Evolutionary conservation across 768 basidiomycete species (phyloP).

Genomic region (Astraeus odoratus): DNA sequence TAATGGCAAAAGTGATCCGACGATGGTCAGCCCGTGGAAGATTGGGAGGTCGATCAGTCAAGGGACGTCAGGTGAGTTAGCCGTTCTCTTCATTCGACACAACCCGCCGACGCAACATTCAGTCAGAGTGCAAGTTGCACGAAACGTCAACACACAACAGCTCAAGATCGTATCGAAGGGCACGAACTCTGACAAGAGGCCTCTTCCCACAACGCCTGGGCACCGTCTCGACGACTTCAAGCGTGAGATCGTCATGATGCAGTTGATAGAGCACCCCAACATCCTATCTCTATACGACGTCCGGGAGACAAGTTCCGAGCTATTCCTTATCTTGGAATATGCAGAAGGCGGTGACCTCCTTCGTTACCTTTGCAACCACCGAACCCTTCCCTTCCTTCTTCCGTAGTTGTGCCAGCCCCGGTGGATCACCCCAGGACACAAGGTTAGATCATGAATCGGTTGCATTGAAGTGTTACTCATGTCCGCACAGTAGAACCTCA

Average conservation of each 20-base stretch:
- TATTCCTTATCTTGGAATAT: constrained; percentile 92
- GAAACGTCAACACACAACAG: constrained; percentile 82
- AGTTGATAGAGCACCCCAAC: constrained; percentile 92
- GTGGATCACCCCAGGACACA: constrained; percentile 73
- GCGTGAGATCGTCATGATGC: constrained; percentile 96
- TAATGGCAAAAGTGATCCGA: constrained; percentile 39
- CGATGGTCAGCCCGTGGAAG: constrained; percentile 76
- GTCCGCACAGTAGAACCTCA: no score
- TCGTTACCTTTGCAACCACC: constrained; percentile 79
- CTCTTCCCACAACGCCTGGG: constrained; percentile 49
- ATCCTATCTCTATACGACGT: constrained; percentile 94
- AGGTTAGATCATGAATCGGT: constrained; percentile 73
- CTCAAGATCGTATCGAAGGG: constrained; percentile 90
- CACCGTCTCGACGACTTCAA: constrained; percentile 76
- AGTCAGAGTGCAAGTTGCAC: constrained; percentile 89
- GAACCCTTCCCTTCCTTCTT: constrained; percentile 56
- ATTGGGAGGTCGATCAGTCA: constrained; percentile 79
- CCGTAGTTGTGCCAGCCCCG: constrained; percentile 42
- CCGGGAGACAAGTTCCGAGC: constrained; percentile 86
- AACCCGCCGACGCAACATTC: neutral
- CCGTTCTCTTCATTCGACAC: neutral
- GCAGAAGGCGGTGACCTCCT: constrained; percentile 93
- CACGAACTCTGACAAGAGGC: constrained; percentile 57
- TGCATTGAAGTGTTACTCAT: constrained; percentile 72
- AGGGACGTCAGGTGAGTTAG: constrained; percentile 64